phyloP scores from a whole-genome alignment of 140 eudicot genomes.

The Eryngium alpinum region DNA sequence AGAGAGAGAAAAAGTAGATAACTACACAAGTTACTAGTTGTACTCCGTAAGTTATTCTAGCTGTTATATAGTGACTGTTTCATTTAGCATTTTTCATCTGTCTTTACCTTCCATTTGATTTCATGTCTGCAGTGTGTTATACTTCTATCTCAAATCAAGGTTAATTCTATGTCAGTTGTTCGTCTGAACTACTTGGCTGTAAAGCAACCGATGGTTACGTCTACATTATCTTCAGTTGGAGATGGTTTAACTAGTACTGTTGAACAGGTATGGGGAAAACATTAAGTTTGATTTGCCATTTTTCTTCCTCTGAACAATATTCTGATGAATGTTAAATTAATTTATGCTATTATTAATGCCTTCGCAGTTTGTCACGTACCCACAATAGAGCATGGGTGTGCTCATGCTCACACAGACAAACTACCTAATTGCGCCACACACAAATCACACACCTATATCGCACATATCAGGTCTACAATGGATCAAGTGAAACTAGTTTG shows the following conservation, averaged over 20 bases:
- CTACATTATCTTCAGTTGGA: conserved; percentile 25
- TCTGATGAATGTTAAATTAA: background rate
- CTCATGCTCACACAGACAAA: background rate
- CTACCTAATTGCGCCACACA: background rate
- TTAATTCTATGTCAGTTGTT: conserved; percentile 84
- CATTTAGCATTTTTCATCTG: conserved; percentile 1
- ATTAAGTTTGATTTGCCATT: background rate
- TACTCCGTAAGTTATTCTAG: background rate
- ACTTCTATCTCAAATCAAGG: conserved; percentile 68
- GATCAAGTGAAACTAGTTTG: no score
- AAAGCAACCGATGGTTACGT: conserved; percentile 17
- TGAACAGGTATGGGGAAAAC: conserved; percentile 55
- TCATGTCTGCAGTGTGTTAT: conserved; percentile 64
- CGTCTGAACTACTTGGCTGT: conserved; percentile 48
- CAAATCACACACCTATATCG: no score
- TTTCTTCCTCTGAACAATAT: background rate
- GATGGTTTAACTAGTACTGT: conserved; percentile 44
- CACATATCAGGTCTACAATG: no score
- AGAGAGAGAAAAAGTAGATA: background rate
- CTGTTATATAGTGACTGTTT: background rate
- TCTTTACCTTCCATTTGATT: conserved; percentile 14
- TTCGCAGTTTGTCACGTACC: no score
- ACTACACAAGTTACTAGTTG: background rate
- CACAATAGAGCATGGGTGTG: no score
- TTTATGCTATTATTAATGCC: background rate